Base-by-base conservation (phyloP, 345 rosid species). In the Abelmoschus esculentus region DNA sequence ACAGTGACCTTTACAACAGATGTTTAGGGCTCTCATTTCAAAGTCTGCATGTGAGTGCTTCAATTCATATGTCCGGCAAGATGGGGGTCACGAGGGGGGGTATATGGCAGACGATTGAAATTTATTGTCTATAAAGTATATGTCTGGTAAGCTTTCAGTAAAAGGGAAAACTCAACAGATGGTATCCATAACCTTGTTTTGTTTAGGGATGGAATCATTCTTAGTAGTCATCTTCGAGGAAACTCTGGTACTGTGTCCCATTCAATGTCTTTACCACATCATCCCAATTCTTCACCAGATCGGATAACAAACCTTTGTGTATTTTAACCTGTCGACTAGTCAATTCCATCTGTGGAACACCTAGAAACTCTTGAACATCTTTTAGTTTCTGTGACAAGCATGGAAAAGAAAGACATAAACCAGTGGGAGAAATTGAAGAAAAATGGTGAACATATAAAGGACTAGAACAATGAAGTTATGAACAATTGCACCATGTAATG, bases 251-350 rank as follows among this genome's bases (percentile, higher is more conserved):
- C 32, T 57, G 78, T 2, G 96, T 90, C 76, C 97, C 96, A 18
- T 80, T 82, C 73, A 91, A 76, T 2, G 89, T 82, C 73, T 70
- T 81, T 79, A 79, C 80, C 49, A 95, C 82, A 62, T 95, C 96
- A 74, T 88, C 91, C 96, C 96, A 95, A 67, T 95, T 95, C 79
- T 78, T 74, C 52, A 95, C 74, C 44, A 82, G 90, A 50, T 81
- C 89, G 0, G 93, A 83, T 50, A 95, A 75, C 4, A 83, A 76
- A 60, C 97, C 99, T 72, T 80, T 83, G 76, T 95, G 99, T 79
- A 95, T 95, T 46, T 95, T 95, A 58, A 95, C 92, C 65, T 95
- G 99, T 28, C 88, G 90, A 72, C 97, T 95, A 5, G 71, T 83
- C 71, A 95, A 75, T 56, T 84, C 73, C 87, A 80, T 82, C 70